Conservation (phyloP, 2,329 filamentous ascomycete species). For the Fusarium newnesense region DNA sequence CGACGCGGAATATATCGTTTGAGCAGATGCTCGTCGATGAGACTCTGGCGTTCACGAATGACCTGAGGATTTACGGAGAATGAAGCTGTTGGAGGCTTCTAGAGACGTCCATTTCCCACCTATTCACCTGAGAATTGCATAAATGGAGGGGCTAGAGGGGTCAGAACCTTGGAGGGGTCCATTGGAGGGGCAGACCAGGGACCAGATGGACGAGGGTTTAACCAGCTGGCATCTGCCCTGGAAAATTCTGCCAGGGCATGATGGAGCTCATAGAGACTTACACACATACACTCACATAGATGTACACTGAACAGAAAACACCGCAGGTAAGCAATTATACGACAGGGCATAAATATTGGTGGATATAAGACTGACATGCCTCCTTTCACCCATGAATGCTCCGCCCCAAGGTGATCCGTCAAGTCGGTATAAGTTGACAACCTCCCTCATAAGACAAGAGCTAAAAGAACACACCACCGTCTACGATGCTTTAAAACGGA, state of each 20-base stretch:
- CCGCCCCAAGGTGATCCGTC: background rate
- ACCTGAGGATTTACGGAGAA: background rate
- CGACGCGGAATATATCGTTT: background rate
- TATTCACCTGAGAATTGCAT: background rate
- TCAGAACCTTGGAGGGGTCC: conserved; percentile 10
- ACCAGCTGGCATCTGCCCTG: conserved; percentile 1
- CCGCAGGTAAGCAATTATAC: background rate
- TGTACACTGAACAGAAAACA: background rate
- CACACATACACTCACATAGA: background rate
- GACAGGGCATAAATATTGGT: background rate
- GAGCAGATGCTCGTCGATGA: background rate
- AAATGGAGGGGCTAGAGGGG: conserved; percentile 9
- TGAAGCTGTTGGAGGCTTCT: conserved; percentile 1
- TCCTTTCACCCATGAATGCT: background rate
- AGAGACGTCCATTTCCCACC: conserved; percentile 1
- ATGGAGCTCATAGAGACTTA: background rate
- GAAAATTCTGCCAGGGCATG: conserved; percentile 9
- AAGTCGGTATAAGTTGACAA: background rate
- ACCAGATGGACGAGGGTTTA: conserved; percentile 1
- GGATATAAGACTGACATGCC: background rate
- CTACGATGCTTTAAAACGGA: background rate
- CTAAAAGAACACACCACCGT: background rate
- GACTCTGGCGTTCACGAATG: background rate
- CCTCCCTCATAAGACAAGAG: background rate
- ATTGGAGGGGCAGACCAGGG: conserved; percentile 16